Base-by-base conservation (phyloP, 1,139 yeast species). In the Yamadazyma aaseri region DNA sequence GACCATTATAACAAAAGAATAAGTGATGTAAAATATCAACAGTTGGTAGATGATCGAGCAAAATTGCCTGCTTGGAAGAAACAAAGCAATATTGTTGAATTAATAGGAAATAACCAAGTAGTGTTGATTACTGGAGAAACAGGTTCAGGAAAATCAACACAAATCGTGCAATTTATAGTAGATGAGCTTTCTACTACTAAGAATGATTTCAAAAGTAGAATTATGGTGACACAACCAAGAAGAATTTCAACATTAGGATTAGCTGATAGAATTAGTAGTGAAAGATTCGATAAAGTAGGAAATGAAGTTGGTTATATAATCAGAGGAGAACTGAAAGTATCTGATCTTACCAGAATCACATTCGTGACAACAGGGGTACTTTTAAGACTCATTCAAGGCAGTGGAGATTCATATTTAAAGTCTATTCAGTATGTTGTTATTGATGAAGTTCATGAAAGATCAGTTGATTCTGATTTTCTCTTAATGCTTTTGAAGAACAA, bases 361-460 rank as follows among this genome's bases (percentile, higher is more conserved):
- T 92, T 92, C 57, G 86, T 86, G 33, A 92, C 98, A 2, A 86
- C 96, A 0, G 97, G 98, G 72, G 95, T 92, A 2, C 65, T 90
- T 32, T 73, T 92, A 18, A 70, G 97, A 45, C 85, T 90, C 80
- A 65, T 92, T 24, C 97, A 90, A 53, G 62, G 73, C 3, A 55
- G 53, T 30, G 45, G 47, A 3, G 40, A 47, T 11, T 51, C 61
- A 1, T 63, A 79, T 30, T 69, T 87, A 37, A 69, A 73, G n/a
- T 65, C 75, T 35, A 59, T 82, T 27, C 76, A 76, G 12, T 86
- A 83, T 47, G 73, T 90, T 17, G 79, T 92, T 28, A 79, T 92
- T 31, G 98, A 92, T 65, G 98, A 92, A 60, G 97, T 92, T 10
- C 98, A 92, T 53, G 98, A 92, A 59, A 66, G 97, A 45, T 87